Evolutionary conservation across 176 grass and related monocot genomes (phyloP), one percentile per base, ranked within the genome.

Genomic region (Echinochloa phyllopogon): DNA sequence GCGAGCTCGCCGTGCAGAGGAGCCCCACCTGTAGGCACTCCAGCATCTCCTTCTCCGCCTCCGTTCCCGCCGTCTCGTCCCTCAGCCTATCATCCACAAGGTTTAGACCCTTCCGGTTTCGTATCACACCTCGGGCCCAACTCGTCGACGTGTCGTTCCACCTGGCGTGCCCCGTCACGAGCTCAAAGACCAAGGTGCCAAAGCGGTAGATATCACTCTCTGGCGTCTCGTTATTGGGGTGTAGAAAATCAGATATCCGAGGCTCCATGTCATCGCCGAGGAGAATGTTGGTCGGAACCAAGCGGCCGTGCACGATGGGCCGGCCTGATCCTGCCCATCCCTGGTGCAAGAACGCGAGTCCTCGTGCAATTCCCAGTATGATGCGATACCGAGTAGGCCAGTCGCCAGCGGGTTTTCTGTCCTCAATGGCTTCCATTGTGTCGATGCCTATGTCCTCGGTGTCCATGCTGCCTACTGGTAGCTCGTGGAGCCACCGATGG

Each of bases 321-420:
- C 78, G 78, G 0, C 86, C 84, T 2, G 86, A 86, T 3, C 92
- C 92, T 0, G 90, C 78, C 95, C 92, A 93, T 0, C 90, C 92
- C 50, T 98, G 95, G 85, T 98, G 95, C 65, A 98, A 56, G 84
- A 98, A 98, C 0, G 95, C 95, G 1, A 98, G 86, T 4, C 91
- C 95, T 0, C 95, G 88, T 0, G 92, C 95, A 8, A 98, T 50
- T 1, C 92, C 95, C 0, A 98, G 83, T 0, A 86, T 83, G 51
- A 98, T 93, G 33, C 85, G 88, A 40, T 95, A 84, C 8, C 95
- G 88, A 0, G 89, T 87, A 0, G 95, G 85, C 95, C 95, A 98
- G 51, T 88, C 87, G 3, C 75, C 60, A 0, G 72, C 48, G 4
- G 81, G 60, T 3, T 58, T 69, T 24, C 45, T 76, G n/a, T 76